A percentile compares a stretch with the other conserved stretches of the same genome.
Conservation (phyloP, 2,329 filamentous ascomycete species). For the Neoascochyta sp. region DNA sequence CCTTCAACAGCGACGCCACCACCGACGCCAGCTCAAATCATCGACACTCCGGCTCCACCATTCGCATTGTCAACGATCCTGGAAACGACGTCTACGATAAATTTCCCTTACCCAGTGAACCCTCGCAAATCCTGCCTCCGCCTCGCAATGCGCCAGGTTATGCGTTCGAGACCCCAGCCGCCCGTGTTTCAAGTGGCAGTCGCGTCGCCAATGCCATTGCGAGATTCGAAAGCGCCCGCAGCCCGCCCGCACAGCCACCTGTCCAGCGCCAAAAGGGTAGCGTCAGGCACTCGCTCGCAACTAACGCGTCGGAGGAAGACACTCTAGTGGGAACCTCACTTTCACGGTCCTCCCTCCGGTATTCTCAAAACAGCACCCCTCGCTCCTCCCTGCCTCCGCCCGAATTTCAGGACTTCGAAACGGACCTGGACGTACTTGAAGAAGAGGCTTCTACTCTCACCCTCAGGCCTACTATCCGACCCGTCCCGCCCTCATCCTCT, state of each 20-base stretch:
- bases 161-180: conserved; percentile 37
- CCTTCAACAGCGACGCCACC: too few species aligned
- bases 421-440: conserved; percentile 33
- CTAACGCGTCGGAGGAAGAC: conserved; percentile 39
- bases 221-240: conserved; percentile 33
- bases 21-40: too few species aligned
- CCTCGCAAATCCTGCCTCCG: conserved; percentile 40
- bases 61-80: conserved; percentile 40
- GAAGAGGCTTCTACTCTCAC: conserved; percentile 26
- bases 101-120: conserved; percentile 39
- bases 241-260: conserved; percentile 32
- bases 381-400: conserved; percentile 33
- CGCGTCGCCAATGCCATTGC: conserved; percentile 39
- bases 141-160: conserved; percentile 38
- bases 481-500: conserved; percentile 38
- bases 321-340: conserved; percentile 37
- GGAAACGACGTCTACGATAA: conserved; percentile 37
- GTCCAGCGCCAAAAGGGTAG: conserved; percentile 30
- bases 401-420: conserved; percentile 27
- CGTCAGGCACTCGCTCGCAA: conserved; percentile 37
- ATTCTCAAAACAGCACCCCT: conserved; percentile 40
- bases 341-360: conserved; percentile 37
- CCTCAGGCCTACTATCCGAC: conserved; percentile 34
- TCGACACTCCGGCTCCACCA: conserved; percentile 38
- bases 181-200: conserved; percentile 40